A percentile compares a stretch with the other conserved stretches of the same genome.
These are phyloP conservation scores for Stentor roeselii DNA, from an alignment of 73 alveolate genomes.

Conservation along the genomic window DNA sequence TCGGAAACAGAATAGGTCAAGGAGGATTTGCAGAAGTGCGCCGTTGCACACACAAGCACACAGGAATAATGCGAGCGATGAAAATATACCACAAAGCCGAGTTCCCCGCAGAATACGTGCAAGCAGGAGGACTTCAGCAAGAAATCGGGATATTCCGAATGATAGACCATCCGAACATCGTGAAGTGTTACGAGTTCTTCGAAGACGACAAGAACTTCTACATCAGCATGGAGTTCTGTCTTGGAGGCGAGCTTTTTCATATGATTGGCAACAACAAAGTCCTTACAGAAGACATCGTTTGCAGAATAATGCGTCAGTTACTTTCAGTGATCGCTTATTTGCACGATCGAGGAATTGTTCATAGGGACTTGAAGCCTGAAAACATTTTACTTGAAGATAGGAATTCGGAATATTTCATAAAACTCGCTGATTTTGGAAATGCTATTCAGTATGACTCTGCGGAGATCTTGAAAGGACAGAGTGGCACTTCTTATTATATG, in stretches of 20 bases:
- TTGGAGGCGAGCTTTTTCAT: constrained; percentile 75
- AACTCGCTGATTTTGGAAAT: constrained; percentile 84
- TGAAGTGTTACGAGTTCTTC: constrained; percentile 73
- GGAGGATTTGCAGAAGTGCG: constrained; percentile 64
- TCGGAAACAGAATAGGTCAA: constrained; percentile 49
- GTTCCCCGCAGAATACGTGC: background rate
- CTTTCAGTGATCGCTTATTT: constrained; percentile 66
- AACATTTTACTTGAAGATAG: constrained; percentile 61
- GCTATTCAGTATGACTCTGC: background rate
- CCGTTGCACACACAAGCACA: constrained; percentile 44
- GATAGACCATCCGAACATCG: constrained; percentile 30
- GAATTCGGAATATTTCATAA: constrained; percentile 35
- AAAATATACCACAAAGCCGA: constrained; percentile 48
- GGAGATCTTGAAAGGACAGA: background rate
- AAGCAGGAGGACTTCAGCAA: background rate
- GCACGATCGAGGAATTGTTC: constrained; percentile 68
- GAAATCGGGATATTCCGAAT: constrained; percentile 2
- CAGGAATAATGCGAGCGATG: constrained; percentile 58
- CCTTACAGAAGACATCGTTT: constrained; percentile 64
- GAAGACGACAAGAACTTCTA: constrained; percentile 67
- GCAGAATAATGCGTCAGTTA: constrained; percentile 61
- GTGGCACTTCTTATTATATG: constrained; percentile 73
- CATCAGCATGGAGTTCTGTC: constrained; percentile 58
- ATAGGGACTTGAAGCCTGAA: constrained; percentile 84
- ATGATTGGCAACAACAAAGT: constrained; percentile 38